Percentiles rank a stretch among this genome's conserved stretches.
phyloP scores from a whole-genome alignment of 441 rosid species.

The Syzygium malaccense region DNA sequence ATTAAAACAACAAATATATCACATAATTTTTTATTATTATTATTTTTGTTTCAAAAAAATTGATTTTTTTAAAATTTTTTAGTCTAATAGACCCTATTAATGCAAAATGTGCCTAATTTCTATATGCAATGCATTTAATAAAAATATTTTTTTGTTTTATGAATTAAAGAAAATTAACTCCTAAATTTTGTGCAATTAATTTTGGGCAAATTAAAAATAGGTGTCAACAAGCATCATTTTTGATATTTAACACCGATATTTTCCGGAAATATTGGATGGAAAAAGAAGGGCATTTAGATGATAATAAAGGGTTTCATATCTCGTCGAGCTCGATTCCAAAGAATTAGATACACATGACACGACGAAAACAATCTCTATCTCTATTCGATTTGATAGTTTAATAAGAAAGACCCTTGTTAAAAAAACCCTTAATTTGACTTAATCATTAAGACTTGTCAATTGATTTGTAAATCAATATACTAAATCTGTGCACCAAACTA shows the following conservation, averaged over 20 bases:
- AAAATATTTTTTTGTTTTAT: too few species aligned
- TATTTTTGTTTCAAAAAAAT: too few species aligned
- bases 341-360: neutral
- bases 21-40: too few species aligned
- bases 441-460: neutral
- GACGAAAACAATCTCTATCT: neutral
- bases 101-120: too few species aligned
- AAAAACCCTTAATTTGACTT: neutral
- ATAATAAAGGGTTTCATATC: neutral
- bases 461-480: neutral
- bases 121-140: too few species aligned
- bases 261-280: neutral
- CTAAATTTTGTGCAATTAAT: too few species aligned
- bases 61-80: too few species aligned
- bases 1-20: too few species aligned
- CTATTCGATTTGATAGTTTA: neutral
- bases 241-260: too few species aligned
- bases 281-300: neutral
- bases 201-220: too few species aligned
- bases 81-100: too few species aligned
- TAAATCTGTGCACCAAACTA: neutral
- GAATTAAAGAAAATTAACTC: too few species aligned
- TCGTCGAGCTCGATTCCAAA: neutral
- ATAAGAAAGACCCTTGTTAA: neutral
- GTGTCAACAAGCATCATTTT: neutral